Conservation (phyloP, 208 protist genomes). For the Leishmania major region DNA sequence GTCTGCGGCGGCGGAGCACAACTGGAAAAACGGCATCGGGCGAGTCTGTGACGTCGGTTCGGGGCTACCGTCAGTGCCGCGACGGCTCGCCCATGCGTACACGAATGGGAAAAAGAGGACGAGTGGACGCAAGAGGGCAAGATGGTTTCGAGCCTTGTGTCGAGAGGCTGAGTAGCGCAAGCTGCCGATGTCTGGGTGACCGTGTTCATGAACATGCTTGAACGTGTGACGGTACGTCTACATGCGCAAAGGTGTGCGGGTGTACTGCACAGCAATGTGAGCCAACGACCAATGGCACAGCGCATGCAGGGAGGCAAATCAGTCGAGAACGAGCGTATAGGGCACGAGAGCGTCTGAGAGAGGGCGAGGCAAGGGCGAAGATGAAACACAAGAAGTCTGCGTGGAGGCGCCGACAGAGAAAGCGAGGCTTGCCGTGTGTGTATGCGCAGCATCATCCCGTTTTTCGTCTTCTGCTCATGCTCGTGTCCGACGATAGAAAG, state of each 20-base stretch:
- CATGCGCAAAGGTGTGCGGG: background rate
- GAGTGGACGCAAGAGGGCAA: background rate
- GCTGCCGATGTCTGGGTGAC: background rate
- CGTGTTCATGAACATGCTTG: background rate
- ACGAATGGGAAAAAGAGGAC: background rate
- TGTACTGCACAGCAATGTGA: background rate
- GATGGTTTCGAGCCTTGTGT: background rate
- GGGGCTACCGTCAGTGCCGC: background rate
- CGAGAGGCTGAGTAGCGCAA: background rate
- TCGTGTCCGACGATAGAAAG: background rate
- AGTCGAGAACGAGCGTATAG: background rate
- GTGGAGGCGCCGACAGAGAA: background rate
- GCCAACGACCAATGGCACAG: background rate
- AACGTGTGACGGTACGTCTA: background rate
- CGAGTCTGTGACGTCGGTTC: background rate
- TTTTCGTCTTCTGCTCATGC: background rate
- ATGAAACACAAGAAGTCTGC: background rate
- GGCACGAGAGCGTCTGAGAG: background rate
- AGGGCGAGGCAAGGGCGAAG: background rate
- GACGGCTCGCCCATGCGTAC: background rate
- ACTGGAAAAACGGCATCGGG: conserved; percentile 3
- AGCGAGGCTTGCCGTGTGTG: background rate
- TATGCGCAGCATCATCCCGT: background rate
- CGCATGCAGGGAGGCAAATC: background rate
- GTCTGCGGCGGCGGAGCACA: background rate